A percentile compares a stretch with the other conserved stretches of the same genome.
phyloP scores from a whole-genome alignment of 139 green algal genomes.

The Trebouxia sp. region DNA sequence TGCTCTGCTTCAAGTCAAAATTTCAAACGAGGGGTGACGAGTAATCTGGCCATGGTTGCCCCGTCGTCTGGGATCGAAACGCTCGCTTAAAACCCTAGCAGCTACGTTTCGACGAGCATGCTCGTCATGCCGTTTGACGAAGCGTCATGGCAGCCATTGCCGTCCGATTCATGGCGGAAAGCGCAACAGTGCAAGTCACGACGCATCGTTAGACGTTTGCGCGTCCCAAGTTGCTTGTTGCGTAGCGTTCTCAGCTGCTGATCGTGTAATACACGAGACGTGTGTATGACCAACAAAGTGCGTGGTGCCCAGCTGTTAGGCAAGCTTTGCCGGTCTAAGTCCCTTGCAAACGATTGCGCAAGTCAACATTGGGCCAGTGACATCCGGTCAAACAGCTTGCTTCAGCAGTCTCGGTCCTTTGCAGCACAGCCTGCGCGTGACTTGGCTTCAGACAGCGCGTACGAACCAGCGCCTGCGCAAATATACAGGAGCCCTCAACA shows the following conservation, averaged over 20 bases:
- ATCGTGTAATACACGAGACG: background rate
- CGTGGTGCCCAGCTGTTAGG: background rate
- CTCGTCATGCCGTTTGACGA: background rate
- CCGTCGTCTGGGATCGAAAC: too few species aligned
- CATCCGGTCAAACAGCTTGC: background rate
- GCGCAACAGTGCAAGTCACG: background rate
- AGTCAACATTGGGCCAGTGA: background rate
- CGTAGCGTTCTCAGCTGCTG: background rate
- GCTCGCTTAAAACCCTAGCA: slow-evolving; percentile 4
- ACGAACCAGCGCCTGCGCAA: background rate
- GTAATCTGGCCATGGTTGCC: too few species aligned
- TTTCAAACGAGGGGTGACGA: too few species aligned
- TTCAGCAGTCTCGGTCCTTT: background rate
- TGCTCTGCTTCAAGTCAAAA: too few species aligned
- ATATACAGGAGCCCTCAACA: background rate
- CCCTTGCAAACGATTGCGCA: background rate
- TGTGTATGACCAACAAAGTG: background rate
- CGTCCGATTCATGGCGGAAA: background rate
- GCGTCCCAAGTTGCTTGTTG: background rate
- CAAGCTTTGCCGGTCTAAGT: background rate
- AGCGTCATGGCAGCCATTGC: background rate
- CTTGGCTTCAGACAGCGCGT: background rate
- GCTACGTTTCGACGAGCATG: background rate
- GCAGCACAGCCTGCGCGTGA: background rate
- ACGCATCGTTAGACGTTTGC: too few species aligned